Conservation (phyloP, 2,329 filamentous ascomycete species). For the Trichoderma sp. region DNA sequence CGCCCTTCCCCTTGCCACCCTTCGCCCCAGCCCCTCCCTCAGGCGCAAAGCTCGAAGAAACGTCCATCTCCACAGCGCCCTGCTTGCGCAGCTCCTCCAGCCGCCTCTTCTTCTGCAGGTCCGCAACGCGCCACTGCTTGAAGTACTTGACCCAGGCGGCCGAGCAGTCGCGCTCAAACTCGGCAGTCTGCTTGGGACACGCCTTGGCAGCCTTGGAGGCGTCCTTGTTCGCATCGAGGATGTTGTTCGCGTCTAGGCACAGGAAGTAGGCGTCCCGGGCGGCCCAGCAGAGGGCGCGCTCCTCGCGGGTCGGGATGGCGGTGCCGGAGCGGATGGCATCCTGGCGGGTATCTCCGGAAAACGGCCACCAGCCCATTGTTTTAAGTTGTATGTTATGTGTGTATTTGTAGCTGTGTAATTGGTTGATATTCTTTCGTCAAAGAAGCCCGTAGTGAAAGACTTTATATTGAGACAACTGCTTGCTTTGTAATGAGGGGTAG, state of each 20-base stretch:
- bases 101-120: conserved; percentile 81
- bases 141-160: conserved; percentile 97
- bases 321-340: conserved; percentile 59
- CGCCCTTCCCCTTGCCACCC: conserved; percentile 42
- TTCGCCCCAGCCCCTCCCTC: conserved; percentile 40
- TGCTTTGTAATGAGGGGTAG: conserved; percentile 6
- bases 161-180: conserved; percentile 85
- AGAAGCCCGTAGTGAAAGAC: background rate
- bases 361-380: conserved; percentile 53
- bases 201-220: conserved; percentile 44
- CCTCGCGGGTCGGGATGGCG: conserved; percentile 81
- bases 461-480: background rate
- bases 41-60: conserved; percentile 45
- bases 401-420: background rate
- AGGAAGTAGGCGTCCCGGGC: conserved; percentile 84
- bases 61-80: conserved; percentile 66
- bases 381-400: background rate
- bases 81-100: conserved; percentile 75
- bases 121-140: conserved; percentile 93
- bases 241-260: conserved; percentile 80
- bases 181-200: conserved; percentile 49
- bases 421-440: background rate
- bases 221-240: conserved; percentile 68
- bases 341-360: conserved; percentile 52
- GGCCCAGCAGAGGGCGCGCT: conserved; percentile 86